Evolutionary conservation across 2,329 filamentous ascomycete species (phyloP).

Genomic region (Aureobasidium melanogenum): DNA sequence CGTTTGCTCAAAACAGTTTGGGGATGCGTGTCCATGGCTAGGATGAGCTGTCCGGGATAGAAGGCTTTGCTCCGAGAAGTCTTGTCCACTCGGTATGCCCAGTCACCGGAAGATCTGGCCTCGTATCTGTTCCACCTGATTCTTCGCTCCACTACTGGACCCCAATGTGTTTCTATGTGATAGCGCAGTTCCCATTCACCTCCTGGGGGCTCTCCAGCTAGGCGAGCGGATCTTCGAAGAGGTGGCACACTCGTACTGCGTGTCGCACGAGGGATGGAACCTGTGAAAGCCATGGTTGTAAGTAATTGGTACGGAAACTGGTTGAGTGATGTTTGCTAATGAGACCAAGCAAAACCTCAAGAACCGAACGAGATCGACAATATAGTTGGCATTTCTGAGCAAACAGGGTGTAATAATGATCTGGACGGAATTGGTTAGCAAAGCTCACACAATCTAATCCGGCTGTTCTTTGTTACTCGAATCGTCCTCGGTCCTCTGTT

Average conservation of each 20-base stretch:
- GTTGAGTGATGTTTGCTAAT: not conserved
- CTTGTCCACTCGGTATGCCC: not conserved
- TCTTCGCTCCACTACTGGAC: not conserved
- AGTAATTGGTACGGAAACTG: not conserved
- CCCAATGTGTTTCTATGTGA: not conserved
- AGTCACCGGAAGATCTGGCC: not conserved
- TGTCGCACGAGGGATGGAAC: not conserved
- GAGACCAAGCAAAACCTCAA: too few species aligned
- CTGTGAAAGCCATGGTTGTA: not conserved
- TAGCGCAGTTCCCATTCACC: not conserved
- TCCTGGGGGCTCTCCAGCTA: not conserved
- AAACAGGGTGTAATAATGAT: too few species aligned
- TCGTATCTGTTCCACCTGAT: not conserved
- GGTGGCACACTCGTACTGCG: not conserved
- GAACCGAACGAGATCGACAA: too few species aligned
- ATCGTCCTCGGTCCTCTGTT: not conserved
- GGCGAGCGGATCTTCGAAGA: not conserved
- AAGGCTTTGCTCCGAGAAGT: not conserved
- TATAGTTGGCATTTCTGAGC: too few species aligned
- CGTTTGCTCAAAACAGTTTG: not conserved
- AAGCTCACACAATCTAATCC: not conserved
- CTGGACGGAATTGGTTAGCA: not conserved
- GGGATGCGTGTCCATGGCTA: not conserved
- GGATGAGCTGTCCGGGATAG: not conserved
- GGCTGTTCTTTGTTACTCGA: not conserved